Conservation (phyloP, 768 basidiomycete genomes). For the Trametes elegans region DNA sequence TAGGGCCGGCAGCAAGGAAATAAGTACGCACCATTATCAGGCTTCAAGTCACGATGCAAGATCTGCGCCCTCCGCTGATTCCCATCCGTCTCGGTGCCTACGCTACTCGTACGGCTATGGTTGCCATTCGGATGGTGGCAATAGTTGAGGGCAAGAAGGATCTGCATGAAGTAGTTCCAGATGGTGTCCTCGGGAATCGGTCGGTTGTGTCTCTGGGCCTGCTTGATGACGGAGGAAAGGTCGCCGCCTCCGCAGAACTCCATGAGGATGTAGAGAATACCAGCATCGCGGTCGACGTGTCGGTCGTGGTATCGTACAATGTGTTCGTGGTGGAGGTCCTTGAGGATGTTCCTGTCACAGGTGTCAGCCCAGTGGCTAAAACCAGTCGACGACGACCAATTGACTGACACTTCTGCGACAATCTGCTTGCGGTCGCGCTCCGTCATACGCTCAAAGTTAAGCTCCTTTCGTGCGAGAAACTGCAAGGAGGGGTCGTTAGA, state of each 20-base stretch:
- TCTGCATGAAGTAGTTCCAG: constrained; percentile 96
- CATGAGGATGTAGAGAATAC: constrained; percentile 97
- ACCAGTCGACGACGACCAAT: background rate
- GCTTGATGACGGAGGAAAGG: constrained; percentile 84
- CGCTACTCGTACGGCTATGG: constrained; percentile 44
- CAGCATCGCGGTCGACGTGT: constrained; percentile 84
- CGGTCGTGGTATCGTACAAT: constrained; percentile 96
- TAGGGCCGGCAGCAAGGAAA: background rate
- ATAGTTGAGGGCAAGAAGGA: constrained; percentile 83
- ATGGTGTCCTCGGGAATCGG: constrained; percentile 89
- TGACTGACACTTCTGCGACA: constrained; percentile 91
- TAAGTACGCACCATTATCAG: constrained; percentile 82
- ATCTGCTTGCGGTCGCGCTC: constrained; percentile 97
- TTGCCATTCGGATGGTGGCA: constrained; percentile 77
- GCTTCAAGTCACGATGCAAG: constrained; percentile 93
- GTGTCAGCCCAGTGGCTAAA: constrained; percentile 2
- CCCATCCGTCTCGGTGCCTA: constrained; percentile 37
- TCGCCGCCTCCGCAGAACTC: constrained; percentile 99
- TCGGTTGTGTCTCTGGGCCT: constrained; percentile 62
- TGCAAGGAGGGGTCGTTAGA: constrained; percentile 29
- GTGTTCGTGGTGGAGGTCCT: constrained; percentile 91
- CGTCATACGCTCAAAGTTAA: constrained; percentile 96
- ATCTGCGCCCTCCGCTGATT: constrained; percentile 67
- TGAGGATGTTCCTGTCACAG: constrained; percentile 81
- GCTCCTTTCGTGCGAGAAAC: constrained; percentile 90